phyloP scores from a whole-genome alignment of 1,284 basidiomycete genomes.

The Apiotrichum akiyoshidainum region DNA sequence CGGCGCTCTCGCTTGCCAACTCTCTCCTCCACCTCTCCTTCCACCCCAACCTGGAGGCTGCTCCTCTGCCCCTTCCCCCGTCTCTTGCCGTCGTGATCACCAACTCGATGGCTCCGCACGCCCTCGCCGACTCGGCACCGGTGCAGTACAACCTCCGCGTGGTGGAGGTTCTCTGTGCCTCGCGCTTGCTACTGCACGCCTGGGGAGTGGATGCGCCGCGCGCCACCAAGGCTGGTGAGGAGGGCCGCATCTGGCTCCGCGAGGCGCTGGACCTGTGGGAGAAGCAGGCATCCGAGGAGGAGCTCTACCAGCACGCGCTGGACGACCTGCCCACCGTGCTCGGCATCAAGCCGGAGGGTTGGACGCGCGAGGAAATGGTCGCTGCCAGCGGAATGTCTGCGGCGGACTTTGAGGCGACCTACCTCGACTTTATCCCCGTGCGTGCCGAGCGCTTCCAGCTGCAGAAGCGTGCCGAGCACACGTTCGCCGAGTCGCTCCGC shows the following conservation, averaged over 20 bases:
- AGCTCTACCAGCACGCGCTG: constrained; percentile 19
- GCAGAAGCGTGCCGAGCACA: constrained; percentile 73
- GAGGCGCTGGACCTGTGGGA: constrained; percentile 58
- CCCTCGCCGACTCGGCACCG: constrained; percentile 72
- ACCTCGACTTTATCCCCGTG: constrained; percentile 69
- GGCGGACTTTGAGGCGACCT: constrained; percentile 62
- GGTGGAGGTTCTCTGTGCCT: constrained; percentile 75
- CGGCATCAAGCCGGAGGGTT: constrained; percentile 30
- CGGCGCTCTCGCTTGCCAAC: constrained; percentile 65
- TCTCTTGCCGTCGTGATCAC: constrained; percentile 67
- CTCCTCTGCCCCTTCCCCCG: constrained; percentile 52
- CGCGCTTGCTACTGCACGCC: constrained; percentile 63
- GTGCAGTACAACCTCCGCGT: constrained; percentile 80
- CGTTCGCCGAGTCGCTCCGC: constrained; percentile 70
- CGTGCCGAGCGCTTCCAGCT: constrained; percentile 73
- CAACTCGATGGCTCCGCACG: constrained; percentile 77
- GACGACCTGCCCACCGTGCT: constrained; percentile 22
- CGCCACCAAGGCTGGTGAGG: constrained; percentile 11
- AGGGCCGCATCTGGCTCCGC: constrained; percentile 29
- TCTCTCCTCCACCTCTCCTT: constrained; percentile 76
- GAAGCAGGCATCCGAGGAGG: constrained; percentile 36
- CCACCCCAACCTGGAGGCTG: constrained; percentile 67
- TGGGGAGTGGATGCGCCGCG: constrained; percentile 54
- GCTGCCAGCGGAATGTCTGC: constrained; percentile 60
- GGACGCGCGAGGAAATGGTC: constrained; percentile 65